Conservation (phyloP, 1,284 basidiomycete species). For the Phenoliferia sp. region DNA sequence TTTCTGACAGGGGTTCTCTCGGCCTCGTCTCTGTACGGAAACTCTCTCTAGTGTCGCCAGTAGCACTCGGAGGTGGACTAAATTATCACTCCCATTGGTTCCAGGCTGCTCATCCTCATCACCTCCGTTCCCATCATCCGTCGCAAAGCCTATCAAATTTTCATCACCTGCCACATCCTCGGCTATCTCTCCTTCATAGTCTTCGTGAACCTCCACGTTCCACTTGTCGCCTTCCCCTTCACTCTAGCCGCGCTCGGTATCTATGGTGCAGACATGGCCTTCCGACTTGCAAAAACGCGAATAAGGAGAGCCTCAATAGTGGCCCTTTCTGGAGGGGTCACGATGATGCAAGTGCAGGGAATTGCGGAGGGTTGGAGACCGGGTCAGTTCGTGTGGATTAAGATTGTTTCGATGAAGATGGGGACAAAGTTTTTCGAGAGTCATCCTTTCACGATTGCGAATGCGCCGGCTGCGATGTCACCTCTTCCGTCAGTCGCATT, state of each 20-base stretch:
- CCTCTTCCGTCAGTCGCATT: constrained; percentile 1
- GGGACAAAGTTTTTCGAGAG: constrained; percentile 3
- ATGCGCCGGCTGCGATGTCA: constrained; percentile 6
- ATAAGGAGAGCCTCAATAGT: background rate
- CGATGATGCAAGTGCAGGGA: constrained; percentile 8
- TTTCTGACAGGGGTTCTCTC: background rate
- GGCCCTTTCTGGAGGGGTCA: constrained; percentile 2
- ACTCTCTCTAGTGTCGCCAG: background rate
- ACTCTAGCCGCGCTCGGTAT: constrained; percentile 11
- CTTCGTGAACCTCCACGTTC: constrained; percentile 21
- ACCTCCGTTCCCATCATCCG: constrained; percentile 23
- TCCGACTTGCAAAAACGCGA: constrained; percentile 22
- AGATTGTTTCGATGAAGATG: background rate
- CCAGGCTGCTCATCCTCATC: constrained; percentile 6
- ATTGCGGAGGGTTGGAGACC: constrained; percentile 23
- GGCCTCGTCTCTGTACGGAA: background rate
- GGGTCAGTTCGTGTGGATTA: constrained; percentile 28
- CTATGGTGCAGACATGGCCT: constrained; percentile 9
- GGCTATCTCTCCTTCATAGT: constrained; percentile 28
- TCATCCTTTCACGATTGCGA: constrained; percentile 32
- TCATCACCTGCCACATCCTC: constrained; percentile 26
- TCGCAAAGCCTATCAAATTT: constrained; percentile 25
- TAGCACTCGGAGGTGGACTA: background rate
- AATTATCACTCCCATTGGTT: no score
- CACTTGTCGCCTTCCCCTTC: constrained; percentile 17